Percentiles rank a stretch among this genome's conserved stretches.
Evolutionary conservation across 2,329 filamentous ascomycete species (phyloP).

Genomic region (Diplodia seriata): DNA sequence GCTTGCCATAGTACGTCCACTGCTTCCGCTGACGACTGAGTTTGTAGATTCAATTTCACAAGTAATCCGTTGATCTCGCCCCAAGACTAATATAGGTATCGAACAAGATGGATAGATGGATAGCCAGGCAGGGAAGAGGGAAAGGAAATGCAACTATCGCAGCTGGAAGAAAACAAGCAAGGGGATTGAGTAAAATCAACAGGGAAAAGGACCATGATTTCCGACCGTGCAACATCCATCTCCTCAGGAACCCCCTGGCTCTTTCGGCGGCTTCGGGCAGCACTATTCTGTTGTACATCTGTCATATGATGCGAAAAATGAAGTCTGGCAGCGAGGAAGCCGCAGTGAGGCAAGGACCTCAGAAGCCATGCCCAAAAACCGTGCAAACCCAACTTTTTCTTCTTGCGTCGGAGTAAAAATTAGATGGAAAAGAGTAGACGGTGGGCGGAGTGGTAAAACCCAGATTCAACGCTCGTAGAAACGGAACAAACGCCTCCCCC

Average conservation of each 20-base stretch:
- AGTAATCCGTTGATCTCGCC: conserved; percentile 26
- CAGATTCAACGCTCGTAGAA: conserved; percentile 15
- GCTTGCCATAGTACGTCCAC: not conserved
- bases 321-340: conserved; percentile 24
- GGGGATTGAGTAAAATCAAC: conserved; percentile 19
- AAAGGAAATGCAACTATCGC: conserved; percentile 16
- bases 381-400: conserved; percentile 29
- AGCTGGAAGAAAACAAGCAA: conserved; percentile 6
- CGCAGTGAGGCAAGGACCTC: conserved; percentile 23
- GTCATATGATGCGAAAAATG: conserved; percentile 20
- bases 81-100: conserved; percentile 32
- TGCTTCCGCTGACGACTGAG: conserved; percentile 6
- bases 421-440: conserved; percentile 9
- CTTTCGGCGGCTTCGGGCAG: not conserved
- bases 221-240: conserved; percentile 10
- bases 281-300: conserved; percentile 27
- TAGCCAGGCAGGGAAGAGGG: conserved; percentile 21
- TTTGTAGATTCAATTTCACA: conserved; percentile 20
- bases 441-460: not conserved
- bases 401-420: conserved; percentile 24
- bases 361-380: conserved; percentile 18
- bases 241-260: not conserved
- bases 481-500: conserved; percentile 15
- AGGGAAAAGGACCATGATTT: conserved; percentile 26
- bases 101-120: conserved; percentile 28